Conservation (phyloP, 2,329 filamentous ascomycete species). For the Epicoccum sorghinum region DNA sequence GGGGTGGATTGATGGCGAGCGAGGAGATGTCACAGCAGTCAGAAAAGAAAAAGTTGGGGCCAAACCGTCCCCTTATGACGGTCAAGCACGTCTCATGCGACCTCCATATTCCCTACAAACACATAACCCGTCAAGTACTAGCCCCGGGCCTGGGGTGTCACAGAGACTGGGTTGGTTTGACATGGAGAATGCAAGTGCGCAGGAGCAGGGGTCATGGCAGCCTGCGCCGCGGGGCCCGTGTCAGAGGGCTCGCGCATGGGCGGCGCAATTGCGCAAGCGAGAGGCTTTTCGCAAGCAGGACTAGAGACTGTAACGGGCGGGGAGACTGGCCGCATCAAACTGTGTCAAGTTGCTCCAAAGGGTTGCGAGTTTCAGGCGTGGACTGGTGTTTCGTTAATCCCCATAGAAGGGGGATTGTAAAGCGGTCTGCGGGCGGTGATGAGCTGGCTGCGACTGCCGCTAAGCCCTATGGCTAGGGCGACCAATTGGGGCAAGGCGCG, state of each 20-base stretch:
- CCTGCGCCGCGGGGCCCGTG: neutral
- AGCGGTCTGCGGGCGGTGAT: slow-evolving; percentile 7
- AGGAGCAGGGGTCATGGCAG: neutral
- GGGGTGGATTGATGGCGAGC: neutral
- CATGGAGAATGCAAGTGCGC: slow-evolving; percentile 1
- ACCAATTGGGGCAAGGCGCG: slow-evolving; percentile 6
- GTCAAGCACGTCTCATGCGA: slow-evolving; percentile 9
- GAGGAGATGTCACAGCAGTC: slow-evolving; percentile 3
- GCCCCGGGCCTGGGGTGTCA: slow-evolving; percentile 6
- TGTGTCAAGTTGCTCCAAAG: slow-evolving; percentile 7
- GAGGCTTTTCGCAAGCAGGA: too few relatives aligned
- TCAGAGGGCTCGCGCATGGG: too few relatives aligned
- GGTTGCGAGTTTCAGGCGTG: slow-evolving; percentile 9
- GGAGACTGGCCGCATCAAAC: slow-evolving; percentile 13
- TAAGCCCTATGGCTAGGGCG: slow-evolving; percentile 10
- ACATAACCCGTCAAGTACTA: slow-evolving; percentile 5
- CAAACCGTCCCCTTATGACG: slow-evolving; percentile 11
- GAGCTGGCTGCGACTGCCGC: slow-evolving; percentile 5
- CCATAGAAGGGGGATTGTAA: neutral
- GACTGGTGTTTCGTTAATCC: slow-evolving; percentile 13
- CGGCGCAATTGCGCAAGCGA: too few relatives aligned
- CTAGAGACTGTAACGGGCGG: neutral
- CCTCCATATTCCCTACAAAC: slow-evolving; percentile 7
- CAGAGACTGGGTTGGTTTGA: slow-evolving; percentile 15
- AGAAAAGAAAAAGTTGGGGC: slow-evolving; percentile 5